Conservation (phyloP, 768 basidiomycete genomes). For the Trametes meyenii region DNA sequence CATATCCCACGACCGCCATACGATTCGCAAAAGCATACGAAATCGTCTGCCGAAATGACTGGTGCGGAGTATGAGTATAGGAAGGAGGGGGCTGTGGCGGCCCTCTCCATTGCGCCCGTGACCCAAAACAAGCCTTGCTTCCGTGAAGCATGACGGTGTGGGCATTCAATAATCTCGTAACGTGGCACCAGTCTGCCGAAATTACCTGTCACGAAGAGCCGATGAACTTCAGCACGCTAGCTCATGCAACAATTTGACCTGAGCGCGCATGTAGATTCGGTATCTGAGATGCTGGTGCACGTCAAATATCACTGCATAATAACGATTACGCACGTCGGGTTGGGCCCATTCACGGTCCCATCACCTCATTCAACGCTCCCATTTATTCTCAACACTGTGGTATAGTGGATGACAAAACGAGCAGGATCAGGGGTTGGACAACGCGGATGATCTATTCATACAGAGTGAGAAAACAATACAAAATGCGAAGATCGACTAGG, state of each 20-base stretch:
- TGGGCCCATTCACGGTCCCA: too few relatives aligned
- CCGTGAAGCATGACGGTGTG: neutral
- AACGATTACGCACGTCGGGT: too few relatives aligned
- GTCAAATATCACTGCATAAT: too few relatives aligned
- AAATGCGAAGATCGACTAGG: conserved; percentile 31
- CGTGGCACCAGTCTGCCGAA: neutral
- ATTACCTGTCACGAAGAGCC: neutral
- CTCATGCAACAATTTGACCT: too few relatives aligned
- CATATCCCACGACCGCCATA: conserved; percentile 16
- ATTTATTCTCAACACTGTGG: too few relatives aligned
- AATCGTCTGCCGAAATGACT: neutral
- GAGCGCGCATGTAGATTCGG: too few relatives aligned
- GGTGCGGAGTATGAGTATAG: conserved; percentile 5
- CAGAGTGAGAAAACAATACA: neutral
- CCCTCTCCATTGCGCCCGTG: neutral
- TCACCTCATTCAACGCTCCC: too few relatives aligned
- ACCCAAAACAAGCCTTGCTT: neutral
- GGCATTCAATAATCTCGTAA: neutral
- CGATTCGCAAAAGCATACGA: neutral
- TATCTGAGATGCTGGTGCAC: too few relatives aligned
- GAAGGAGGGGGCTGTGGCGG: neutral
- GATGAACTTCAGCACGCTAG: neutral
- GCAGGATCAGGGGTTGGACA: too few relatives aligned
- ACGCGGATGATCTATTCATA: neutral
- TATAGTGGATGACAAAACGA: too few relatives aligned